Base-by-base conservation (phyloP, 495 filamentous ascomycete species). In the Penicillium pulvis region DNA sequence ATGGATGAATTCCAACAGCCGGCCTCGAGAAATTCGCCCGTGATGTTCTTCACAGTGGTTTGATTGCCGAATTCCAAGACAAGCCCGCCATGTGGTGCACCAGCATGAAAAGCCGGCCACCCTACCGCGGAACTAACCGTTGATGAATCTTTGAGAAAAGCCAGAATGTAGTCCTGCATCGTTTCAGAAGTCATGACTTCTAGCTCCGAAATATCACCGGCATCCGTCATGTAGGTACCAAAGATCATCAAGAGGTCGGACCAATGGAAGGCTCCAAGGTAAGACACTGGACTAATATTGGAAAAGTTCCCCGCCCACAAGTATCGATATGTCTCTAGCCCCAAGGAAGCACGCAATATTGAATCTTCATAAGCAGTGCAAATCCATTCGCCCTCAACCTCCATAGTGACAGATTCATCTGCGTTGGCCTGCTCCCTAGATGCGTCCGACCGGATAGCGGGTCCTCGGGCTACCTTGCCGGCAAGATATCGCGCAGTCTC, bases 221-320 rank as follows among this genome's bases (percentile, higher is more conserved):
- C 65, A 45, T 68, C 61, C 42, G 69, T 65, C 36, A 59, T 55
- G 46, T 74, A 70, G 4, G 78, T 79, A 0, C 76, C 77, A 55
- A 80, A 79, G 30, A 79, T 58, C 55, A 78, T 65, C 28, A 75
- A 70, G 4, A 82, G 65, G 61, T 82, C 79, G 5, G 74, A 67
- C 56, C 58, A 62, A 56, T 82, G 79, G 58, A 71, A 79, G 0
- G 78, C 76, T 26, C 76, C 79, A 55, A 77, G 64, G 65, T 71
- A 83, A 30, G 67, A 54, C 33, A 59, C 57, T 1, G 77, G 76
- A 7, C 70, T 69, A 57, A 81, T 70, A 51, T 81, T 78, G 43
- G 61, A 70, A 58, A 82, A 82, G 66, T 80, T 81, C 16, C 78
- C 80, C 1, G 52, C 51, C 55, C 62, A 54, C 41, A 59, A 51